Evolutionary conservation across 1,284 basidiomycete genomes (phyloP), one percentile per base, ranked within the genome.

Genomic region (Sporisorium graminicola): DNA sequence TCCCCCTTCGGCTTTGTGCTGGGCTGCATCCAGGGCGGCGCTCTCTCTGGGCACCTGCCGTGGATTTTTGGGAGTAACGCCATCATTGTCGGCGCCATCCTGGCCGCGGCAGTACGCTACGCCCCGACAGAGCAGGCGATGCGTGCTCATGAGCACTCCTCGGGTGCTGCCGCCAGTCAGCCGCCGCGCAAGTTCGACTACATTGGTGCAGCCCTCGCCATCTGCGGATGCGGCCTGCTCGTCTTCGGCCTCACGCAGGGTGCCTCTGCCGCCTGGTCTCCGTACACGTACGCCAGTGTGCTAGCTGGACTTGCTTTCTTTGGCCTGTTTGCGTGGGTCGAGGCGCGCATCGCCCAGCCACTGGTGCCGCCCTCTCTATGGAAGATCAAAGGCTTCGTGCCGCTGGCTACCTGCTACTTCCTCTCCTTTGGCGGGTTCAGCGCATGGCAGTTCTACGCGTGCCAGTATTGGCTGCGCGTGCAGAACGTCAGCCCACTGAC

Each of bases 161-260:
- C 42, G 18, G 42, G 42, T 5, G 58, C 65, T 20, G 27, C 50
- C 16, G 18, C 31, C 29, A 57, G 37, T 18, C 33, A 24, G 18
- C 29, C 54, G 12, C 43, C 70, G 49, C 31, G 46, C 18, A 29
- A 46, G 6, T 76, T 67, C 52, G 73, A 76, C 43, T 76, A 53
- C 50, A 16, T 53, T 24, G 73, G 73, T 22, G 47, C 65, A n/a
- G 22, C 33, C 16, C 59, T 76, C 14, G 73, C 65, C 29, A 29
- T 76, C 16, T 37, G 46, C 50, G 74, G 67, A 33, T 53, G 42
- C 24, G 65, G 49, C 10, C 49, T 47, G 33, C 31, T 76, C 27
- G 57, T 76, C 31, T 49, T 55, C 47, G 73, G 73, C 20, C 40
- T 76, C 31, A 76, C 73, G 18, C 74, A 76, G 44, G 73, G 73